These are phyloP conservation scores for Apiospora sp. DNA, from an alignment of 2,329 filamentous ascomycete genomes.

Conservation along the genomic window DNA sequence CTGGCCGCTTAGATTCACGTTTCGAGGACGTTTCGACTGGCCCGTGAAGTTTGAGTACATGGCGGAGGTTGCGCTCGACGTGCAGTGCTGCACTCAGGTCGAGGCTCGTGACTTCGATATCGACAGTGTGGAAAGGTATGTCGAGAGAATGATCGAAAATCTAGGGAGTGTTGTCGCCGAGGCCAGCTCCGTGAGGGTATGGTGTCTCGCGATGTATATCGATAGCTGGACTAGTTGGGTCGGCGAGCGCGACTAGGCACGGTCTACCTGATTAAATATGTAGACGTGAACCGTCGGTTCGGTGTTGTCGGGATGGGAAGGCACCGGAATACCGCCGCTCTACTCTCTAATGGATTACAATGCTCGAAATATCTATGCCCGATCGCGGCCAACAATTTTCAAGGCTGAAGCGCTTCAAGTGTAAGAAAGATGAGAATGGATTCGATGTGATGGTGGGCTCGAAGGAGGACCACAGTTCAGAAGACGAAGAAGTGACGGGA, in stretches of 20 bases:
- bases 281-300: neutral
- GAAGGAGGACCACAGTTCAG: neutral
- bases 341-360: conserved; percentile 15
- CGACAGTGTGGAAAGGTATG: neutral
- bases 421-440: neutral
- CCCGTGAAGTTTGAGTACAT: conserved; percentile 97
- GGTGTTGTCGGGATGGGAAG: neutral
- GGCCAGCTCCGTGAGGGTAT: neutral
- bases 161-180: neutral
- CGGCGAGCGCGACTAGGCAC: neutral
- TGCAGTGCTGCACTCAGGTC: conserved; percentile 7
- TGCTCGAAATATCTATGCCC: conserved; percentile 8
- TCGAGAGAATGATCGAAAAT: neutral
- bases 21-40: conserved; percentile 81
- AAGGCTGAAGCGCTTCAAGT: conserved; percentile 3
- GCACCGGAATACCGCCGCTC: neutral
- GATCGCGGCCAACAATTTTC: neutral
- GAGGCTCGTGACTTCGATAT: neutral
- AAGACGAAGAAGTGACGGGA: neutral
- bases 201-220: neutral
- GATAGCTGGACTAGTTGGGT: neutral
- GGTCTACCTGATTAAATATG: neutral
- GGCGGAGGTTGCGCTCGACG: conserved; percentile 33
- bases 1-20: conserved; percentile 93
- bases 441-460: neutral